Percentiles rank a stretch among this genome's conserved stretches.
phyloP scores from a whole-genome alignment of 106 monocot species.

The Xerophyta viscosa region DNA sequence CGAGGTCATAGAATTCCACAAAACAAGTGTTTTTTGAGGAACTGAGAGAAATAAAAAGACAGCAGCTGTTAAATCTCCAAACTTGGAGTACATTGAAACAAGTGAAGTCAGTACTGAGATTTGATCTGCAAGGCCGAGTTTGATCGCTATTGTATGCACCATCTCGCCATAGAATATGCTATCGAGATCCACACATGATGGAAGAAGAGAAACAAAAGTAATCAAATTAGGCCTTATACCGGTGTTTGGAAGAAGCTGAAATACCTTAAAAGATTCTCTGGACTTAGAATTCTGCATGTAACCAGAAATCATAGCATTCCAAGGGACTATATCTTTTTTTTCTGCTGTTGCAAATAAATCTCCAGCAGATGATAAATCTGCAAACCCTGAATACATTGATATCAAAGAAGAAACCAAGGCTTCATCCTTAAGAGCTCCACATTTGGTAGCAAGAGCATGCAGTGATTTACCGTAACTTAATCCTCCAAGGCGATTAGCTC shows the following conservation, averaged over 20 bases:
- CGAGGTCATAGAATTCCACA: slow-evolving; percentile 58
- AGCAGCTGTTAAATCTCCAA: slow-evolving; percentile 33
- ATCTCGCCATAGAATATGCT: slow-evolving; percentile 20
- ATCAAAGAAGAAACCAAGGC: slow-evolving; percentile 44
- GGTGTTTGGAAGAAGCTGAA: slow-evolving; percentile 24
- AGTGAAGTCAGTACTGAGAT: slow-evolving; percentile 29
- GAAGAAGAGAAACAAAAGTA: slow-evolving; percentile 38
- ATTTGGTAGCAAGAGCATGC: slow-evolving; percentile 46
- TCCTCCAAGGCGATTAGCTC: slow-evolving; percentile 4
- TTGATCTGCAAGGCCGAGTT: slow-evolving; percentile 23
- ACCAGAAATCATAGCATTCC: slow-evolving; percentile 61
- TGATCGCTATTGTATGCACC: slow-evolving; percentile 41
- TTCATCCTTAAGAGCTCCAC: slow-evolving; percentile 20
- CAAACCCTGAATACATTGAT: slow-evolving; percentile 42
- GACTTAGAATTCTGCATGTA: slow-evolving; percentile 25
- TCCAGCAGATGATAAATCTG: slow-evolving; percentile 23
- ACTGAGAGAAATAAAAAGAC: slow-evolving; percentile 15
- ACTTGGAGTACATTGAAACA: slow-evolving; percentile 58
- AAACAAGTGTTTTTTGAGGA: slow-evolving; percentile 34
- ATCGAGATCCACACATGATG: slow-evolving; percentile 27
- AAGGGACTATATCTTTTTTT: slow-evolving; percentile 29
- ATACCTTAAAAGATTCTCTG: slow-evolving; percentile 23
- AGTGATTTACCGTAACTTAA: slow-evolving; percentile 14
- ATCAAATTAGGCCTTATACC: slow-evolving; percentile 31
- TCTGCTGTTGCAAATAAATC: slow-evolving; percentile 22